phyloP scores from a whole-genome alignment of 2,329 filamentous ascomycete species.

The Phoma sp. region DNA sequence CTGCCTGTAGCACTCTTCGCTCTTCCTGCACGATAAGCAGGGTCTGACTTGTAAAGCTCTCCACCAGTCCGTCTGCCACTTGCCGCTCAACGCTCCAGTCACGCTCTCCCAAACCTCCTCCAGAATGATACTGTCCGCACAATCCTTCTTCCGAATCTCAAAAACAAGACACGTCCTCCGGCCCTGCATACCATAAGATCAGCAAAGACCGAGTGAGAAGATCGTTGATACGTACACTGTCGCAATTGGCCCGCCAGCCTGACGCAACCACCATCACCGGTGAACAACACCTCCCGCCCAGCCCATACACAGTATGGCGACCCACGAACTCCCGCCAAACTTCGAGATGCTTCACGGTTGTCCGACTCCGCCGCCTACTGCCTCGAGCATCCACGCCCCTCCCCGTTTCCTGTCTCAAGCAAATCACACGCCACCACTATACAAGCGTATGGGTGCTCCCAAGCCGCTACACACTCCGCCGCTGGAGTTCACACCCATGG shows the following conservation, averaged over 20 bases:
- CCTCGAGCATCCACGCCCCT: conserved; percentile 38
- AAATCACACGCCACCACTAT: conserved; percentile 42
- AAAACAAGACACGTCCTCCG: conserved; percentile 40
- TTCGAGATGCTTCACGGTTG: conserved; percentile 39
- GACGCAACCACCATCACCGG: conserved; percentile 35
- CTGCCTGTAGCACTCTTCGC: conserved; percentile 44
- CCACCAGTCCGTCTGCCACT: conserved; percentile 42
- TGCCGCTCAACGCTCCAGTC: conserved; percentile 42
- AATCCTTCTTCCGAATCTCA: conserved; percentile 42
- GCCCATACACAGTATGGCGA: conserved; percentile 36
- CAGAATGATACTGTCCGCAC: conserved; percentile 52
- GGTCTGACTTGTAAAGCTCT: conserved; percentile 47
- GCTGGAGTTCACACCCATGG: conserved; percentile 48
- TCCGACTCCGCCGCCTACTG: conserved; percentile 48
- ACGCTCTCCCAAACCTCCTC: conserved; percentile 40
- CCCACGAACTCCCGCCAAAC: conserved; percentile 36
- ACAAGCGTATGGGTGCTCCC: conserved; percentile 42
- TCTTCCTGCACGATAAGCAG: conserved; percentile 49
- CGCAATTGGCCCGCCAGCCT: conserved; percentile 41
- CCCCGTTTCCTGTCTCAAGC: conserved; percentile 37
- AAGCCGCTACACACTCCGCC: conserved; percentile 45
- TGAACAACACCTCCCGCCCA: conserved; percentile 32
- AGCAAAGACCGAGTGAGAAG: conserved; percentile 21
- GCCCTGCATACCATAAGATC: conserved; percentile 43
- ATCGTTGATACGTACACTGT: conserved; percentile 39